These are phyloP conservation scores for Botrytis cinerea DNA, from an alignment of 2,329 filamentous ascomycete species.

Conservation along the genomic window DNA sequence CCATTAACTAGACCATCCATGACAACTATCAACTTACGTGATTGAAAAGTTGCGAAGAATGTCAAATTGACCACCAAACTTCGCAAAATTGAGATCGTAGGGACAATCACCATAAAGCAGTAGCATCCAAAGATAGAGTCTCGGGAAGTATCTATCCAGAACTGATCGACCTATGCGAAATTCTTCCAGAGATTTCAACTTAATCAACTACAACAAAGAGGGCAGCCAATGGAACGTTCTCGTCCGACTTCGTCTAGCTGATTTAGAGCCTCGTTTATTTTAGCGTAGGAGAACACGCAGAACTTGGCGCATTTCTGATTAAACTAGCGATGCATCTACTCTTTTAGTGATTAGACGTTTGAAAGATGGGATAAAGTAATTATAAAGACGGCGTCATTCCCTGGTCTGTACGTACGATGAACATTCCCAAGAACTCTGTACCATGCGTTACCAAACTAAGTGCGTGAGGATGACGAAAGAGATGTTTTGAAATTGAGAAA, in stretches of 20 bases:
- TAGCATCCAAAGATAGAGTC: not conserved
- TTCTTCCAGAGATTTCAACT: not conserved
- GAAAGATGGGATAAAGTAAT: not conserved
- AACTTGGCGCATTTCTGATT: not conserved
- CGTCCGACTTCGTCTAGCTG: not conserved
- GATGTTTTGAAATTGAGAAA: not conserved
- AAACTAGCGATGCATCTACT: not conserved
- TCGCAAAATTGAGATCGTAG: not conserved
- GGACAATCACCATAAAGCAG: not conserved
- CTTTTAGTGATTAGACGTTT: not conserved
- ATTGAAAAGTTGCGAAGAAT: not conserved
- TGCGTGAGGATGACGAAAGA: not conserved
- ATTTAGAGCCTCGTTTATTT: not conserved
- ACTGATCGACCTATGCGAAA: not conserved
- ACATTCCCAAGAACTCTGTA: not conserved
- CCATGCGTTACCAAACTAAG: not conserved
- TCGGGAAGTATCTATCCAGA: not conserved
- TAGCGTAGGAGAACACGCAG: not conserved
- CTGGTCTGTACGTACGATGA: not conserved
- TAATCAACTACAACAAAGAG: not conserved
- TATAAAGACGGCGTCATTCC: not conserved
- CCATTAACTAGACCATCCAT: not conserved
- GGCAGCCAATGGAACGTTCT: not conserved
- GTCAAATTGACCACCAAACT: not conserved
- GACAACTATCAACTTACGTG: not conserved